Evolutionary conservation across 306 rosid genomes (phyloP), one percentile per base, ranked within the genome.

Genomic region (Begonia masoniana): DNA sequence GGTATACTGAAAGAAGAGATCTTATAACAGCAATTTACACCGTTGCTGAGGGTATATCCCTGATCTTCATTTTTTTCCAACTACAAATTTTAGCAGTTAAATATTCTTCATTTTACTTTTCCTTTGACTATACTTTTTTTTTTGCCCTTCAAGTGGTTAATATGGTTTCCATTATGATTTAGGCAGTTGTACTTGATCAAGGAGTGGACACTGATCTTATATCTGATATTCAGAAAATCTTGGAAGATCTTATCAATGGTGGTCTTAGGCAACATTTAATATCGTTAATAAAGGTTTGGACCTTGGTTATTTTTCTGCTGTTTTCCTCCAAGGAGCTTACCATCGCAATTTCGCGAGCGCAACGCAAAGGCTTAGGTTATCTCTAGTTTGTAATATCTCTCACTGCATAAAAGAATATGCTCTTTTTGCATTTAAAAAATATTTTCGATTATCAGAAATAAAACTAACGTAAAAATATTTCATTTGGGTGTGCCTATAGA

Each of bases 151-250:
- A 45, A 45, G 13, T 59, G 60, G 23, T 15, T 17, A 50, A 53
- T 60, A 56, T 57, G 8, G 62, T 16, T 60, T 62, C 59, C 45
- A 53, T 47, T 61, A 55, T 52, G 55, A 60, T 55, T 60, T 71
- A 91, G 97, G 94, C 97, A 11, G 88, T 85, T 71, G 97, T 91
- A 59, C 85, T 91, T 64, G 97, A 91, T 62, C 97, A 78, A 71
- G 95, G 97, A 51, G 79, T 85, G 56, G 95, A 80, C 55, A 77
- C 76, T 69, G 94, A 79, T 65, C 55, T 83, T 55, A 62, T 82
- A 73, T 64, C 76, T 23, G 97, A 85, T 67, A 72, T 91, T 64
- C 95, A 91, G 62, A 83, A 77, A 68, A 80, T 76, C 74, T 59
- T 91, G 58, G 97, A 85, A 77, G 89, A 83, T 80, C 84, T 85